These are phyloP conservation scores for Rutidosis leptorrhynchoides DNA, from an alignment of 129 eudicot genomes.

Conservation along the genomic window DNA sequence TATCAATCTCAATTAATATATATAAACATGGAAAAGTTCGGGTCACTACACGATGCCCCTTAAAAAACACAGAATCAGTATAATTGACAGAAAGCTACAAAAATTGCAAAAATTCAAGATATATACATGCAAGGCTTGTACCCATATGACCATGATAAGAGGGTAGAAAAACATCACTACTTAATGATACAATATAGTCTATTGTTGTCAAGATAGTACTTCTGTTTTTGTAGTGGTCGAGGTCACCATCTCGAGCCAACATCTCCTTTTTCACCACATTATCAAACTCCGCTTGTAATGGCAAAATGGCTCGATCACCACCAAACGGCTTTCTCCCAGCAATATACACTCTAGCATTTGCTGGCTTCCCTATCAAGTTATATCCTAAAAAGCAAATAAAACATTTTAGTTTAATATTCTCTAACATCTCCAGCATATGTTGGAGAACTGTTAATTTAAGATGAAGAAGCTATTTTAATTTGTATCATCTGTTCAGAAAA, in stretches of 20 bases:
- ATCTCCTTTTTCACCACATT: too few relatives aligned
- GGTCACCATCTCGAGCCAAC: too few relatives aligned
- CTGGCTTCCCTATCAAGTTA: constrained; percentile 60
- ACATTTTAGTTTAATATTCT: too few relatives aligned
- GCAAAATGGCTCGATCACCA: constrained; percentile 40
- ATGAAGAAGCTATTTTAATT: too few relatives aligned
- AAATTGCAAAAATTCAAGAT: not conserved
- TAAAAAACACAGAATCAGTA: constrained; percentile 4
- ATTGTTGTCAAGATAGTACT: constrained; percentile 53
- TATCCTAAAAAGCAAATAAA: too few relatives aligned
- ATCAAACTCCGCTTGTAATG: too few relatives aligned
- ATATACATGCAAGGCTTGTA: constrained; percentile 54
- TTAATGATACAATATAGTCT: constrained; percentile 56
- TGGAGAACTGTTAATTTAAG: too few relatives aligned
- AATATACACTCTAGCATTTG: constrained; percentile 42
- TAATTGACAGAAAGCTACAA: constrained; percentile 6
- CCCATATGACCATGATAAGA: constrained; percentile 70
- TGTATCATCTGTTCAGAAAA: too few relatives aligned
- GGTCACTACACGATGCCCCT: too few relatives aligned
- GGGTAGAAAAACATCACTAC: constrained; percentile 64
- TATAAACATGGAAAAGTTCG: too few relatives aligned
- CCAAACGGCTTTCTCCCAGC: constrained; percentile 63
- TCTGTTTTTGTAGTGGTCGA: constrained; percentile 40
- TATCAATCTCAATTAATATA: too few relatives aligned
- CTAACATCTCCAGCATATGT: too few relatives aligned